Evolutionary conservation across 2,329 filamentous ascomycete genomes (phyloP), one percentile per base, ranked within the genome.

Genomic region (Scedosporium dehoogii): DNA sequence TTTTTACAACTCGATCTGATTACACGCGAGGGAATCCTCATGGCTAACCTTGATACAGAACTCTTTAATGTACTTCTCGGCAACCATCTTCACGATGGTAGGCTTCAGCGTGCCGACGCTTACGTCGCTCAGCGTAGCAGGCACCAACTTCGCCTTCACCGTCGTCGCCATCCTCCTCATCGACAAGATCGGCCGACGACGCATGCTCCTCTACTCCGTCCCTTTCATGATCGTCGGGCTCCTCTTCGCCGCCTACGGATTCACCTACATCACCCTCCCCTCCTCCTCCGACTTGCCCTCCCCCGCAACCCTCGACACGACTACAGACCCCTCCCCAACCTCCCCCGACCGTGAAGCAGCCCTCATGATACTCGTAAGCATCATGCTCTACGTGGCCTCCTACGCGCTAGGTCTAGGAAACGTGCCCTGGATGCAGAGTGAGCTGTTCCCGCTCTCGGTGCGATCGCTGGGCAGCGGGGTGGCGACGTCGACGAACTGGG

Each of bases 401-500:
- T 97, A 96, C 71, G 93, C 93, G 1, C 79, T 92, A 1, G 93
- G 93, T 2, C 81, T 97, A 2, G 93, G 93, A 7, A 96, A 92
- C 68, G 91, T 97, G 2, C 92, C 93, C 0, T 97, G 93, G 93
- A 93, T 96, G 81, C 92, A 96, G 76, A 91, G 88, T 68, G 93
- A 97, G 76, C 82, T 96, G 38, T 97, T 97, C 70, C 89, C 92
- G 0, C 79, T 92, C 58, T 81, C 81, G 33, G 89, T 92, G 56
- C 85, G 90, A 58, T 86, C 87, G 4, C 74, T 91, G 1, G 90
- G 90, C 29, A 90, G 87, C 63, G 86, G 86, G 0, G 73, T 91
- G 4, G 83, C 88, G 1, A 93, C 92, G 6, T 88, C 87, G 4
- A 96, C 90, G 6, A 97, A 85, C 70, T 97, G 93, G 93, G 83